These are phyloP conservation scores for Xerocomellus intermedius DNA, from an alignment of 768 basidiomycete genomes.

Conservation along the genomic window DNA sequence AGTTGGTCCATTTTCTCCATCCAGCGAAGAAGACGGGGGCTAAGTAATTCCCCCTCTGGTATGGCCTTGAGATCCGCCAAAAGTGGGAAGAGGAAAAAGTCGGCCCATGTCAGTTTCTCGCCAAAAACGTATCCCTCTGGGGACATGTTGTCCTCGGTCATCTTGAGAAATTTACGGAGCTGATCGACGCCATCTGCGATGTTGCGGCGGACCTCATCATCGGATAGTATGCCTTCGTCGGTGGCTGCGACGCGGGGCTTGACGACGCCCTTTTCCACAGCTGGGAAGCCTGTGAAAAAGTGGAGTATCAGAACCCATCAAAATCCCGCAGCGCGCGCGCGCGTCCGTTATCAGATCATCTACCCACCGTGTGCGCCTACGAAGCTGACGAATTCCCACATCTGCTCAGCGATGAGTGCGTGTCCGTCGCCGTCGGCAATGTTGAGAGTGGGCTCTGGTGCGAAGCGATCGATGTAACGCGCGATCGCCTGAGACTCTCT, in stretches of 20 bases:
- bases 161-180: constrained; percentile 17
- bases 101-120: constrained; percentile 29
- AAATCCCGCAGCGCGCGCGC: not conserved
- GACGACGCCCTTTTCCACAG: constrained; percentile 32
- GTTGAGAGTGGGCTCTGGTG: constrained; percentile 26
- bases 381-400: constrained; percentile 35
- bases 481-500: constrained; percentile 31
- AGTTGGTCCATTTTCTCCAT: constrained; percentile 26
- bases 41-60: constrained; percentile 26
- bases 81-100: constrained; percentile 34
- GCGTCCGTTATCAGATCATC: not conserved
- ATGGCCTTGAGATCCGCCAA: constrained; percentile 30
- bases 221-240: constrained; percentile 23
- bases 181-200: constrained; percentile 19
- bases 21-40: constrained; percentile 22
- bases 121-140: constrained; percentile 31
- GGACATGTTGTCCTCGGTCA: constrained; percentile 24
- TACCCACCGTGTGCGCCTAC: constrained; percentile 23
- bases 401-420: constrained; percentile 24
- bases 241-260: constrained; percentile 30
- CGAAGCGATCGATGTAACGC: constrained; percentile 30
- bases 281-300: constrained; percentile 24
- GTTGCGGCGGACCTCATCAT: constrained; percentile 20
- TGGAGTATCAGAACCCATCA: not conserved
- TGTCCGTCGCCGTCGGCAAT: constrained; percentile 22